These are phyloP conservation scores for Pistacia integerrima DNA, from an alignment of 345 rosid genomes.

Conservation along the genomic window DNA sequence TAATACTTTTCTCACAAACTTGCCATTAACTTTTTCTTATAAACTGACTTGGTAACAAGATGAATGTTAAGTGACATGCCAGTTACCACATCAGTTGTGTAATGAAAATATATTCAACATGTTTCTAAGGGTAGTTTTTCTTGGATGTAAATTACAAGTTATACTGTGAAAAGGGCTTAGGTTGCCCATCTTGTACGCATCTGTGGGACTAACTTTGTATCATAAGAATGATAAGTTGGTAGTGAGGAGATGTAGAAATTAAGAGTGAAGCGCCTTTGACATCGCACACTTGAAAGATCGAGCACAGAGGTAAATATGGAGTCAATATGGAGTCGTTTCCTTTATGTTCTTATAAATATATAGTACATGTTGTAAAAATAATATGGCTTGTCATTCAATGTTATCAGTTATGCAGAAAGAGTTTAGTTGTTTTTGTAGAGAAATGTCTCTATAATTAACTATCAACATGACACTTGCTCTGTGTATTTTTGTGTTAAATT, in stretches of 20 bases:
- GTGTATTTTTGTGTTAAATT: neutral
- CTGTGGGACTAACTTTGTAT: neutral
- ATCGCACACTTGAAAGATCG: neutral
- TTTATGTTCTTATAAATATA: neutral
- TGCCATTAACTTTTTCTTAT: neutral
- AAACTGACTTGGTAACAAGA: neutral
- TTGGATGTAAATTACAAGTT: slow-evolving; percentile 15
- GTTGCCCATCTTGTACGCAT: neutral
- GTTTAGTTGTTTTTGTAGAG: neutral
- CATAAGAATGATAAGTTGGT: neutral
- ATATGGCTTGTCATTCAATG: neutral
- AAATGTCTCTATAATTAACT: neutral
- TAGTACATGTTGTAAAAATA: slow-evolving; percentile 6
- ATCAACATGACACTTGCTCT: neutral
- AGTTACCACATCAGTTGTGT: no score
- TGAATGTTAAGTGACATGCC: no score
- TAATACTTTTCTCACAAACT: neutral
- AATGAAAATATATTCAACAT: neutral
- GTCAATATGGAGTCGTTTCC: neutral
- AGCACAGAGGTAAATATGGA: neutral
- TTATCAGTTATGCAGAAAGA: neutral
- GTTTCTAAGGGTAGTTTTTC: neutral
- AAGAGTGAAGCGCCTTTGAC: neutral
- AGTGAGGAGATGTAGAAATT: neutral
- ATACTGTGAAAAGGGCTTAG: slow-evolving; percentile 3